These are phyloP conservation scores for Eruca vesicaria DNA, from an alignment of 441 rosid species.

Conservation along the genomic window DNA sequence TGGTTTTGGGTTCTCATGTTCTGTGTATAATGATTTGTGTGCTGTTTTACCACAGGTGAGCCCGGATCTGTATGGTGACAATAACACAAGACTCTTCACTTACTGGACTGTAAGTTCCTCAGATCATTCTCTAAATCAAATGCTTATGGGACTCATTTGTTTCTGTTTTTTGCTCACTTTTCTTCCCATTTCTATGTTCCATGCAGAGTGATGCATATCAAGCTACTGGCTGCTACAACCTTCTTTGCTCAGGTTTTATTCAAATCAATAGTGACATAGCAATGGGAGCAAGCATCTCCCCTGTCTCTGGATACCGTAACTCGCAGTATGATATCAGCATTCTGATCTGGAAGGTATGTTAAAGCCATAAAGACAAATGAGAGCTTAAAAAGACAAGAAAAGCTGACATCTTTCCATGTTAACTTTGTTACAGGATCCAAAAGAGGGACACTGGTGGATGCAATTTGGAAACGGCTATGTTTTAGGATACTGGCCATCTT, in stretches of 20 bases:
- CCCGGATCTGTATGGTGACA: slow-evolving; percentile 98
- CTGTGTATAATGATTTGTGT: slow-evolving; percentile 8
- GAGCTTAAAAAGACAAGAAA: no score
- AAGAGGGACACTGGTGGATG: slow-evolving; percentile 99
- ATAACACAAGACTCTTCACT: slow-evolving; percentile 97
- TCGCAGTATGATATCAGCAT: slow-evolving; percentile 92
- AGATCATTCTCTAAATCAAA: not conserved
- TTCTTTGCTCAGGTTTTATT: slow-evolving; percentile 91
- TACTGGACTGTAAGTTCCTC: slow-evolving; percentile 91
- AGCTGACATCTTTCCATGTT: no score
- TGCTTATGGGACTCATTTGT: not conserved
- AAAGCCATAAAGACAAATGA: not conserved
- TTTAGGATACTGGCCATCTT: slow-evolving; percentile 95
- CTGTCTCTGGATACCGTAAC: no score
- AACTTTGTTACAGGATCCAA: slow-evolving; percentile 81
- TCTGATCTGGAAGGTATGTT: slow-evolving; percentile 92
- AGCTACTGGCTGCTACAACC: slow-evolving; percentile 99
- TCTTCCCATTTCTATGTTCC: not conserved
- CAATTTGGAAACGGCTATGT: slow-evolving; percentile 86
- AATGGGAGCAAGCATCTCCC: no score
- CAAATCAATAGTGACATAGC: slow-evolving; percentile 94
- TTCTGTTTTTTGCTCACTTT: not conserved
- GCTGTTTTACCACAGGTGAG: slow-evolving; percentile 63
- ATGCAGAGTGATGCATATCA: slow-evolving; percentile 97
- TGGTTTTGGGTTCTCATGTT: slow-evolving; percentile 21